Evolutionary conservation across 176 grass and related monocot genomes (phyloP).

Genomic region (Aegilops speltoides): DNA sequence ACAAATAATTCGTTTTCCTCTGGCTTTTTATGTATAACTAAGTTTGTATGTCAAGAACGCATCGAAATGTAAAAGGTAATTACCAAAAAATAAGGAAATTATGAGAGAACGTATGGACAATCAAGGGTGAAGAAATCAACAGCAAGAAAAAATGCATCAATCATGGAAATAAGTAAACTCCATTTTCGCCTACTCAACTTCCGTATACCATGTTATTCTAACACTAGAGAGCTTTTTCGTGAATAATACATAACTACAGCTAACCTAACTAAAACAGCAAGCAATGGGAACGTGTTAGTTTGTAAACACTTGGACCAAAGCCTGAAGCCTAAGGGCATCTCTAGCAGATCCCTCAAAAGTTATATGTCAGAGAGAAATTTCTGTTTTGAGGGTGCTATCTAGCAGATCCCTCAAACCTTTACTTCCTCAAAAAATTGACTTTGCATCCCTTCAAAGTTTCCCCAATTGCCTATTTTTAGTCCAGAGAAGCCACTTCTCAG

Average conservation of each 20-base stretch:
- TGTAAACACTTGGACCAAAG: background rate
- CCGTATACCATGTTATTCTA: background rate
- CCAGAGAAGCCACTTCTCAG: too few relatives aligned
- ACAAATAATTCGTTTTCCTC: background rate
- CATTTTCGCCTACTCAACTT: background rate
- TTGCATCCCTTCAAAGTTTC: too few relatives aligned
- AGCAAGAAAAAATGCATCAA: background rate
- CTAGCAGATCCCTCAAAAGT: too few relatives aligned
- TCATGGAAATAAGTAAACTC: background rate
- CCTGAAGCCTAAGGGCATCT: background rate
- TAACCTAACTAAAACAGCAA: background rate
- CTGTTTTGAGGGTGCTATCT: too few relatives aligned
- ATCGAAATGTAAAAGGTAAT: background rate
- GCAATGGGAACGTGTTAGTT: background rate
- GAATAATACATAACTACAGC: background rate
- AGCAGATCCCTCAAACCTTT: too few relatives aligned
- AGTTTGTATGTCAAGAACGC: background rate
- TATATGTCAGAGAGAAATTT: too few relatives aligned
- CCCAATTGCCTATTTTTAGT: too few relatives aligned
- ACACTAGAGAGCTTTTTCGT: background rate
- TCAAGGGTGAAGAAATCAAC: constrained; percentile 8
- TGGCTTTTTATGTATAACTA: background rate
- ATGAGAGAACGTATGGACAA: background rate
- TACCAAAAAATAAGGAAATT: background rate
- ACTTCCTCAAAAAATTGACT: too few relatives aligned